Evolutionary conservation across 108 stramenopile species (phyloP), one percentile per base, ranked within the genome.

Genomic region (Discostella stelligeroides): DNA sequence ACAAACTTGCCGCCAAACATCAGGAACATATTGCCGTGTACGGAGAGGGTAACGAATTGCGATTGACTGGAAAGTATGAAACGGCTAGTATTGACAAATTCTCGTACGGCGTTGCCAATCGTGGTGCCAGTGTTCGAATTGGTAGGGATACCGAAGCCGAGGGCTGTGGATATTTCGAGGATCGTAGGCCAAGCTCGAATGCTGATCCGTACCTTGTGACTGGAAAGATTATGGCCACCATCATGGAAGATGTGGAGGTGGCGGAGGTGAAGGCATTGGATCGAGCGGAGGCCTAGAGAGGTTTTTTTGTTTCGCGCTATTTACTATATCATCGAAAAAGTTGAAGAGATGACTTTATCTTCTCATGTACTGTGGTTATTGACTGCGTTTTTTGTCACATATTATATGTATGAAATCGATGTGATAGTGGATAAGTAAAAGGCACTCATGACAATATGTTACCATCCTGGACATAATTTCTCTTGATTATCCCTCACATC

Each of bases 141-240:
- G 95, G 95, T 69, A 90, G 97, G 70, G 93, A 92, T 57, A 96
- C 95, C 20, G 84, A 89, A 78, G 84, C 79, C 18, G 95, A 97
- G 64, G 91, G 94, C 12, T 84, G 83, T 76, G 98, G 98, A 54
- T 99, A 99, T 88, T 96, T 99, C 68, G 98, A 99, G 85, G 98
- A 99, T 71, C 91, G 98, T 65, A 87, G 97, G 62, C 98, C 98
- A 23, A 90, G 95, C 27, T 98, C 97, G 70, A 99, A 99, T 85
- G 85, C 87, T 72, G 98, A 99, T 84, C 98, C 98, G 30, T 99
- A 99, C 84, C 72, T 98, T 42, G 98, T 98, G 21, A 97, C 92
- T 20, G 95, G 94, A 70, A 97, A 94, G 85, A 94, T 99, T 76
- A 93, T 98, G 92, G 68, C 84, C 54, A 98, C 98, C 54, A 94